Evolutionary conservation across 495 filamentous ascomycete genomes (phyloP), one percentile per base, ranked within the genome.

Genomic region (Trichoderma erinaceum): DNA sequence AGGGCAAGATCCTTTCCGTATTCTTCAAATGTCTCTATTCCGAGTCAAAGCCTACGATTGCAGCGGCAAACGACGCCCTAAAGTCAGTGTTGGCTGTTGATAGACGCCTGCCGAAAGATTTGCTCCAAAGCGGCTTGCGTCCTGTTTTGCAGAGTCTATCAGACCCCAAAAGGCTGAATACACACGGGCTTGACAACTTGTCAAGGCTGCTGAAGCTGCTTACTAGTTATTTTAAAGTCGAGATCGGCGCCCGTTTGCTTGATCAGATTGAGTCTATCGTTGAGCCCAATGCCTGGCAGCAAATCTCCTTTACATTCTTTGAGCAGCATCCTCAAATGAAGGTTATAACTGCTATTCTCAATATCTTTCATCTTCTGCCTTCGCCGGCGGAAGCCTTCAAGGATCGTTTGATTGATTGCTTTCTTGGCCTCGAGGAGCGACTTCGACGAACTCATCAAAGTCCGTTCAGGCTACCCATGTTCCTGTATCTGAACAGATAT

Each of bases 161-260:
- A 72, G 95, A 99, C 76, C 92, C 93, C 0, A 92, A 93, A 76
- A 87, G 94, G 65, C 78, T 99, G 56, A 97, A 88, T 64, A 91
- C 93, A 23, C 91, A 92, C 70, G 92, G 92, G 3, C 82, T 99
- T 35, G 93, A 98, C 71, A 96, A 96, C 23, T 83, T 99, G 35
- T 93, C 92, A 66, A 87, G 93, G 35, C 84, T 99, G 5, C 78
- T 99, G 68, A 90, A 92, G 35, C 83, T 99, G 0, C 79, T 99
- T 25, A 99, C 96, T 0, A 98, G 96, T 65, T 98, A 98, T 75
- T 99, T 99, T 81, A 99, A 99, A 78, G 94, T 97, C 2, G 96
- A 97, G 75, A 99, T 99, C 63, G 96, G 96, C 7, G 86, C 92
- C 43, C 85, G 93, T 56, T 78, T 99, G 10, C 80, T 99, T 18